phyloP scores from a whole-genome alignment of 192 early-diverging fungal species.

The Coemansia sp. region DNA sequence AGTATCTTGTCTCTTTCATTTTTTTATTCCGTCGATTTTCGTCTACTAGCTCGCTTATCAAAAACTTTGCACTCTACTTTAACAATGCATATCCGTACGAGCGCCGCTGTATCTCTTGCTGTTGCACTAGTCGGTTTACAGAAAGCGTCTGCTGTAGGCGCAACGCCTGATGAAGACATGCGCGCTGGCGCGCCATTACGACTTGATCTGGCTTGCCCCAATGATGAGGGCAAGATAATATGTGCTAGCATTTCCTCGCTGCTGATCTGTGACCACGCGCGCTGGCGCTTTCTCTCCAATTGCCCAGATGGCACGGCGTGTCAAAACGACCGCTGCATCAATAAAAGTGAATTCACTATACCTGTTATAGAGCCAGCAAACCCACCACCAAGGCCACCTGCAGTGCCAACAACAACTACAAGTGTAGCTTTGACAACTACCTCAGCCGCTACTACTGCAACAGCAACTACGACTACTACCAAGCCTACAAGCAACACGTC shows the following conservation, averaged over 20 bases:
- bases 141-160: not conserved
- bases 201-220: not conserved
- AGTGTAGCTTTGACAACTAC: not conserved
- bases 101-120: not conserved
- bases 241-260: not conserved
- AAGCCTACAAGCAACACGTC: not conserved
- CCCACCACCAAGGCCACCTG: not conserved
- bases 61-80: not conserved
- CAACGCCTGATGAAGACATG: not conserved
- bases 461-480: not conserved
- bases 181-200: not conserved
- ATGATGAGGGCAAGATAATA: not conserved
- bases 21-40: not conserved
- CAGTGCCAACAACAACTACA: not conserved
- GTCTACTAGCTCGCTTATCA: no score
- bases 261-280: not conserved
- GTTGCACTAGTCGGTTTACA: not conserved
- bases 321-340: not conserved
- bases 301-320: slow-evolving; percentile 5
- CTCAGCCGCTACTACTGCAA: not conserved
- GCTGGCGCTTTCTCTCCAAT: not conserved
- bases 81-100: not conserved
- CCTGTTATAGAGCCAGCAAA: not conserved
- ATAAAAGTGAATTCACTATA: not conserved
- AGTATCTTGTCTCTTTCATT: not conserved